Evolutionary conservation across 2,329 filamentous ascomycete species (phyloP), one percentile per base, ranked within the genome.

Genomic region (Penicillium sclerotiorum): DNA sequence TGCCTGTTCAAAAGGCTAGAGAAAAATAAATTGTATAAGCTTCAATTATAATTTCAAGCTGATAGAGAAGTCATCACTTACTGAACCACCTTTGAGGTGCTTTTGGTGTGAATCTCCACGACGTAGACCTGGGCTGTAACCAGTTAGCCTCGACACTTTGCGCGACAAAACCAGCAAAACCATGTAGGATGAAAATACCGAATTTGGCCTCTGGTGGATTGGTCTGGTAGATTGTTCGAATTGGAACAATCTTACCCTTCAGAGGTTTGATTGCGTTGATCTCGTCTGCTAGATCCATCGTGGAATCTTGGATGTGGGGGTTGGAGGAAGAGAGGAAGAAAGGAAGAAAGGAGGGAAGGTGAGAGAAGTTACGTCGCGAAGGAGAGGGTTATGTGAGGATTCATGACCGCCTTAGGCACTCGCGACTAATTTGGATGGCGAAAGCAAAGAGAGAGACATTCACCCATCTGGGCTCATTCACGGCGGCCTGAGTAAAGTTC

Each of bases 201-300:
- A 71, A 74, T 21, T 71, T n/a, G n/a, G n/a, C 70, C 52, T 75
- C 70, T 5, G 53, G 59, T 0, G 74, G 67, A 12, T 62, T 63
- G 11, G 69, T 70, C 55, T 77, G 72, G 47, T 77, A 73, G 8
- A 77, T 62, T 0, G 75, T 76, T 50, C 67, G 71, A 39, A 77
- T 63, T 12, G 73, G 68, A 27, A 68, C 50, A 25, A 76, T 62
- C n/a, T 63, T 38, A 25, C 72, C 72, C 5, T 51, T 27, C 7
- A 72, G 54, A 38, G 72, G 68, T 39, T 55, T 43, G 15, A 73
- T 52, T 22, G 41, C 52, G 20, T 57, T 56, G 25, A 73, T 33
- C 7, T 55, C 47, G 27, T 59, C 49, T 36, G 56, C 45, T 4
- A 57, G 41, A 18, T 62, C 55, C 66, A 65, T 69, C 30, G 28